Conservation (phyloP, 176 grass and related monocot genomes). For the Tillandsia fasciculata region DNA sequence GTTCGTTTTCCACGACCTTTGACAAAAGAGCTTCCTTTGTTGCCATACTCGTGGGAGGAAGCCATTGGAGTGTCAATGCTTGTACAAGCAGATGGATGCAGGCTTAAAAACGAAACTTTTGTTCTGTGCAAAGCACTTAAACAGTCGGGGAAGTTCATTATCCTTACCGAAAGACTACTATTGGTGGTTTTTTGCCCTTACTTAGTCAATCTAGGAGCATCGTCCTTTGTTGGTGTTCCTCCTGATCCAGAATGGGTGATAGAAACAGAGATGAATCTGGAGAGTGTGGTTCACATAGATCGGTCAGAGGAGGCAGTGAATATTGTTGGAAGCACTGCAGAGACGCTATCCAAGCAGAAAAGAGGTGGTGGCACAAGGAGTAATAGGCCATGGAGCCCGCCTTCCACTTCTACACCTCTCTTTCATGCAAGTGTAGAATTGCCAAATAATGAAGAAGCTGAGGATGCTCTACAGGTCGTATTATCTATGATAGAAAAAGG, state of each 20-base stretch:
- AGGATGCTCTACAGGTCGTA: slow-evolving; percentile 54
- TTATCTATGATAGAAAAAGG: slow-evolving; percentile 53
- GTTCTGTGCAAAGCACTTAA: slow-evolving; percentile 74
- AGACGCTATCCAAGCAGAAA: slow-evolving; percentile 53
- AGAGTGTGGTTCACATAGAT: slow-evolving; percentile 81
- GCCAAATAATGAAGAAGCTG: slow-evolving; percentile 58
- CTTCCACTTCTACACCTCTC: slow-evolving; percentile 39
- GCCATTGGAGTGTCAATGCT: slow-evolving; percentile 65
- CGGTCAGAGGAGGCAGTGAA: slow-evolving; percentile 63
- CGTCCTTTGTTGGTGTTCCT: slow-evolving; percentile 64
- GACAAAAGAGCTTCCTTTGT: slow-evolving; percentile 21
- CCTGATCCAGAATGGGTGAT: slow-evolving; percentile 63
- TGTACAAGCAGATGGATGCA: slow-evolving; percentile 53
- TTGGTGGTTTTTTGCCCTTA: slow-evolving; percentile 49
- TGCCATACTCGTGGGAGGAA: slow-evolving; percentile 89
- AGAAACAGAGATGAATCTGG: slow-evolving; percentile 66
- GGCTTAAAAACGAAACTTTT: slow-evolving; percentile 68
- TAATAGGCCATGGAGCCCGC: slow-evolving; percentile 38
- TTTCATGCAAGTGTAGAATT: slow-evolving; percentile 75
- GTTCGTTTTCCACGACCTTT: slow-evolving; percentile 6
- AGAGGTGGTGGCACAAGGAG: slow-evolving; percentile 30
- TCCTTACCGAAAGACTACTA: slow-evolving; percentile 60
- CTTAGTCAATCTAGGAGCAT: slow-evolving; percentile 43
- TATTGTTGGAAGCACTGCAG: slow-evolving; percentile 79
- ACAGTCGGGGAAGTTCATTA: slow-evolving; percentile 49